A percentile compares a stretch with the other conserved stretches of the same genome.
phyloP scores from a whole-genome alignment of 345 rosid genomes.

The Lepidium didymum region DNA sequence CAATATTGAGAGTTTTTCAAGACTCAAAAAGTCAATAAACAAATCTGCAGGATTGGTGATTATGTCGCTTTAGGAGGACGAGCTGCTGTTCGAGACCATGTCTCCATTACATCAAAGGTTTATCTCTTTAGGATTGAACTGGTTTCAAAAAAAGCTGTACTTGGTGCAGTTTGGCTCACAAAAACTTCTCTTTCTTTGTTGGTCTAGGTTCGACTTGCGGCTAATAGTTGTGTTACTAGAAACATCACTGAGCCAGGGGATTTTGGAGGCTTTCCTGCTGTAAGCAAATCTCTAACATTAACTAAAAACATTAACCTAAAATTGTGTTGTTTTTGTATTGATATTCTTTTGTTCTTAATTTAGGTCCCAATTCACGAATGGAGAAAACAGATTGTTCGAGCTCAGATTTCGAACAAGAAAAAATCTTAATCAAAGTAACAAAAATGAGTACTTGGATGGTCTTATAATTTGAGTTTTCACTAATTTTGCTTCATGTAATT shows the following conservation, averaged over 20 bases:
- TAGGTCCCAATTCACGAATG: constrained; percentile 66
- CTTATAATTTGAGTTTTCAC: not conserved
- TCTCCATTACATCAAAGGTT: constrained; percentile 66
- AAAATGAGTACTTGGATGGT: not conserved
- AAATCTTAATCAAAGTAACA: not conserved
- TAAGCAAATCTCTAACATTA: constrained; percentile 36
- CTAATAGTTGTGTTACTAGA: constrained; percentile 63
- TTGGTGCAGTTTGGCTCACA: not conserved
- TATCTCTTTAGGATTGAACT: not conserved
- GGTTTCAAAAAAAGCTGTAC: not conserved
- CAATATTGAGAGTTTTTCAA: not conserved
- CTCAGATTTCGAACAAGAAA: constrained; percentile 7
- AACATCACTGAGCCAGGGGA: constrained; percentile 69
- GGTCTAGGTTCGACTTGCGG: constrained; percentile 63
- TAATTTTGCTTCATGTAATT: not conserved
- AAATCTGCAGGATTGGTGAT: constrained; percentile 53
- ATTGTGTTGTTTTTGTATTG: not conserved
- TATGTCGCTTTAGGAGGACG: constrained; percentile 60
- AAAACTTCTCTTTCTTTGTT: too few species aligned
- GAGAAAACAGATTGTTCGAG: constrained; percentile 53
- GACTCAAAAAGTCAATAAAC: constrained; percentile 9
- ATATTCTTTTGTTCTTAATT: not conserved
- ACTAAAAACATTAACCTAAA: too few species aligned
- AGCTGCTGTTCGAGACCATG: constrained; percentile 65
- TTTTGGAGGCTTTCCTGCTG: constrained; percentile 87